Evolutionary conservation across 176 grass and related monocot genomes (phyloP), one percentile per base, ranked within the genome.

Genomic region (Lolium multiflorum): DNA sequence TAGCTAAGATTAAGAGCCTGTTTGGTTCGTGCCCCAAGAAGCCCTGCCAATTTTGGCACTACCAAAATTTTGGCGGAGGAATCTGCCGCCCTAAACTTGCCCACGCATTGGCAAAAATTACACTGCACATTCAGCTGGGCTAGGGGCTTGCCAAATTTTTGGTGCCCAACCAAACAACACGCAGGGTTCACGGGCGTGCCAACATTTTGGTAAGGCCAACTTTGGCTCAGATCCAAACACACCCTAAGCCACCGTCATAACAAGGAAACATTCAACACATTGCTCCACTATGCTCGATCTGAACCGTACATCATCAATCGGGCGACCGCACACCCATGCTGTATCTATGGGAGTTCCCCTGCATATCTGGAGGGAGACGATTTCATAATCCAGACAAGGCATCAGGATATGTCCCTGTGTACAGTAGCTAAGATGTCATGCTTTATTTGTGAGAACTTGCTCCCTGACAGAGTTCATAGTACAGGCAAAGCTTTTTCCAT

Each of bases 401-500:
- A 16, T 54, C 38, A 55, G 47, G 73, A 69, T 31, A 69, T 39
- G 11, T 26, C 4, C 9, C 20, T 12, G 38, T 79, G 25, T 47
- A 43, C 14, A 54, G 28, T 74, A 76, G 46, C n/a, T 78, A 15
- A 58, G 21, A 51, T 59, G 38, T 9, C 22, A 22, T 83, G 48
- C 44, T 57, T 13, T 26, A 62, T 46, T 68, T 4, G 3, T 57
- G 22, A 82, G 52, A 55, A 25, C 26, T 76, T 87, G 60, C 8
- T 68, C 37, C 24, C 15, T 7, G 35, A 37, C 65, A 56, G 10
- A 41, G 71, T 21, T 43, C 50, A 39, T 41, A 69, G 80, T 35
- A 24, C 35, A 8, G 15, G n/a, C 20, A 52, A 82, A 82, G 25
- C 50, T 56, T 82, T 82, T 41, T 35, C 28, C 18, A 82, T 20